These are phyloP conservation scores for peach (Prunus persica) DNA, from an alignment of 306 rosid species.

Conservation along the genomic window DNA sequence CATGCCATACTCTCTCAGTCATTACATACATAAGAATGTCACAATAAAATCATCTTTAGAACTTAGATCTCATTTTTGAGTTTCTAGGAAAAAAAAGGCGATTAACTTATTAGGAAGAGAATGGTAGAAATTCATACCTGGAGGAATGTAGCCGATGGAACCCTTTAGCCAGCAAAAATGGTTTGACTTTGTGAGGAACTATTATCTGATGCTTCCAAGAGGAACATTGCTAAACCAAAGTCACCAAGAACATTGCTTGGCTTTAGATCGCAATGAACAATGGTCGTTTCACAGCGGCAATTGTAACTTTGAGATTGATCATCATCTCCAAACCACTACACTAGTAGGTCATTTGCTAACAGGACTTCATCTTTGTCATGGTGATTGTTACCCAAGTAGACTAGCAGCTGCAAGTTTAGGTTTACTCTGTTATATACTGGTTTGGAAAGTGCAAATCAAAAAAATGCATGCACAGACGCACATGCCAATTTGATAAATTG, in stretches of 20 bases:
- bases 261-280: neutral
- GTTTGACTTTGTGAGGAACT: neutral
- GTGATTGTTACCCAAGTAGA: no score
- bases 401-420: no score
- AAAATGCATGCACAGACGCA: no score
- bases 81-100: no score
- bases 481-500: no score
- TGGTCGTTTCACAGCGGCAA: neutral
- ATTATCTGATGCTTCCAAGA: conserved; percentile 7
- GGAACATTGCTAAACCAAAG: neutral
- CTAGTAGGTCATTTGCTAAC: no score
- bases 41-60: neutral
- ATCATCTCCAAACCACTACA: neutral
- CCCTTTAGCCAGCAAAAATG: conserved; percentile 7
- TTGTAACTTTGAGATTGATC: neutral
- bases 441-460: no score
- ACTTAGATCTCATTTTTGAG: neutral
- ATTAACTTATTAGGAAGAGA: neutral
- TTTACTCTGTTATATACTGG: no score
- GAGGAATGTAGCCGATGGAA: conserved; percentile 36
- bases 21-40: neutral
- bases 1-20: conserved; percentile 21
- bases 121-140: neutral
- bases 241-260: conserved; percentile 11
- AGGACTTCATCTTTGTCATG: no score